Evolutionary conservation across 2,329 filamentous ascomycete species (phyloP), one percentile per base, ranked within the genome.

Genomic region (Penicillium crustosum): DNA sequence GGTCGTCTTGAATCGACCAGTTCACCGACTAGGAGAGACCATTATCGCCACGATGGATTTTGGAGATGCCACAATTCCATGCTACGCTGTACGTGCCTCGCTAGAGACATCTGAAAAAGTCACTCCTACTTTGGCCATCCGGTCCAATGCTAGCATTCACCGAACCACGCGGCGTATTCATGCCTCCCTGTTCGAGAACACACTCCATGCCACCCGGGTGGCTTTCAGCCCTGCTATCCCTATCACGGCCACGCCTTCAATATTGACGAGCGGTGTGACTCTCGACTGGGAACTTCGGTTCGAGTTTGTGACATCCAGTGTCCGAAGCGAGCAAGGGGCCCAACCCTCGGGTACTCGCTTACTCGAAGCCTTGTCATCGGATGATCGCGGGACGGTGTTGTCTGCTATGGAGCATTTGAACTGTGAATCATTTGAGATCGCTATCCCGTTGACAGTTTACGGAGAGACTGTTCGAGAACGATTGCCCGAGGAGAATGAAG

Each of bases 381-480:
- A 96, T 70, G 90, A 95, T 63, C 82, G 91, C 42, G 91, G 91
- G 2, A 84, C 87, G 0, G 83, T 94, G 15, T 80, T 93, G 51
- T 90, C 91, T 17, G 90, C 90, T 0, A 85, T 89, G 50, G 90
- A 96, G 77, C 86, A 86, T 61, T 69, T 96, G 51, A 83, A 87
- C 9, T 93, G 91, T 67, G 92, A 96, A 78, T 95, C 90, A 67
- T 96, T 96, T 75, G 92, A 96, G 74, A 89, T 96, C 45, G 86
- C 87, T 35, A 91, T 96, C 45, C 92, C 92, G 27, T 78, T 97
- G 63, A 85, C 86, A 50, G 89, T 97, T 10, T 96, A 95, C 66
- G 83, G 83, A 6, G 82, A 82, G 60, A 78, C 80, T 6, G 77
- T 81, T 31, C 77, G 79, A 27, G 77, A 78, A 55, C 71, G 67